phyloP scores from a whole-genome alignment of 2,329 filamentous ascomycete genomes.

The Shiraia bambusicola region DNA sequence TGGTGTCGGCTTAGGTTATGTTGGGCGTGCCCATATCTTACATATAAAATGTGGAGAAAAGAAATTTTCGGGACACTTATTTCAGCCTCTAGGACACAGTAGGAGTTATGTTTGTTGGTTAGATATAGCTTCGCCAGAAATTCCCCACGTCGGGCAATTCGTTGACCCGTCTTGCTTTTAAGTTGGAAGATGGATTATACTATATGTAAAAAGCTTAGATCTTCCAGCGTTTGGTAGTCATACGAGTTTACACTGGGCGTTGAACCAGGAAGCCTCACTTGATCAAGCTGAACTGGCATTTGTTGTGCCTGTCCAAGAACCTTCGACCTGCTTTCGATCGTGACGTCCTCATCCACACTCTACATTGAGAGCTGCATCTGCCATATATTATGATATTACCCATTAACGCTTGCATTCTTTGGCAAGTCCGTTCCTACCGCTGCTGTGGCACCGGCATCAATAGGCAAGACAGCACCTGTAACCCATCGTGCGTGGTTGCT shows the following conservation, averaged over 20 bases:
- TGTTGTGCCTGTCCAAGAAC: too few species aligned
- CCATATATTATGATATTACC: slow-evolving; percentile 8
- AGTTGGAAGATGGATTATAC: not conserved
- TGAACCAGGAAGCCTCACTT: too few species aligned
- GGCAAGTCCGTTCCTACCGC: slow-evolving; percentile 30
- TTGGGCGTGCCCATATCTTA: not conserved
- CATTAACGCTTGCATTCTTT: slow-evolving; percentile 29
- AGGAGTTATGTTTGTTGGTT: not conserved
- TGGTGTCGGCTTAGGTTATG: too few species aligned
- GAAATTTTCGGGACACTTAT: not conserved
- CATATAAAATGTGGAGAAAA: not conserved
- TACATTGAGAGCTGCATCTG: not conserved
- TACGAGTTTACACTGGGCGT: not conserved
- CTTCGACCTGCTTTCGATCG: too few species aligned
- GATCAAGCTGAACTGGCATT: too few species aligned
- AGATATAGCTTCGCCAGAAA: not conserved
- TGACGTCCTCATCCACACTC: not conserved
- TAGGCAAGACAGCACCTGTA: slow-evolving; percentile 38
- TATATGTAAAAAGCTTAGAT: too few species aligned
- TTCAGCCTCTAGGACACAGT: too few species aligned
- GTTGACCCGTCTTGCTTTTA: slow-evolving; percentile 1
- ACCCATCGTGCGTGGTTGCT: slow-evolving; percentile 57
- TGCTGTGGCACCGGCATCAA: slow-evolving; percentile 36
- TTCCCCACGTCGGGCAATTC: slow-evolving; percentile 4
- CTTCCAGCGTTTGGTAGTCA: not conserved